phyloP scores from a whole-genome alignment of 169 alveolate genomes.

The Babesia sp. region DNA sequence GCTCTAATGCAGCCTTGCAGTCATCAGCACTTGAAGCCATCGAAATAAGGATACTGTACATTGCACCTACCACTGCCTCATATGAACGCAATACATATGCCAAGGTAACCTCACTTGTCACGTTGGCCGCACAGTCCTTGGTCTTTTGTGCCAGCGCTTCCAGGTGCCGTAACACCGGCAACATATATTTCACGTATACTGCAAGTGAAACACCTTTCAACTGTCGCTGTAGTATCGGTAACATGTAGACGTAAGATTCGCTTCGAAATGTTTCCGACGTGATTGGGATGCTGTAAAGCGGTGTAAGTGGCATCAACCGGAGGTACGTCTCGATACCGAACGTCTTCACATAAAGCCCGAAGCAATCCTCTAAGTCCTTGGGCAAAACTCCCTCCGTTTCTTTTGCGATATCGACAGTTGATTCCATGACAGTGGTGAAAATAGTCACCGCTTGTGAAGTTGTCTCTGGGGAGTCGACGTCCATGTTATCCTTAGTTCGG shows the following conservation, averaged over 20 bases:
- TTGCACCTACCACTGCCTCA: constrained; percentile 21
- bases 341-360: constrained; percentile 41
- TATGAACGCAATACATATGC: constrained; percentile 19
- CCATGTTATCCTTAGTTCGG: background rate
- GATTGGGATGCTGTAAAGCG: constrained; percentile 47
- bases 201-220: constrained; percentile 32
- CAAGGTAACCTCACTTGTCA: background rate
- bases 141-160: constrained; percentile 7
- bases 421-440: constrained; percentile 27
- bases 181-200: constrained; percentile 19
- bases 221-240: constrained; percentile 60
- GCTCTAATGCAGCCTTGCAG: constrained; percentile 24
- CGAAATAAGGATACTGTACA: constrained; percentile 22
- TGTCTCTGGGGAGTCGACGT: background rate
- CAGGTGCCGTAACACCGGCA: constrained; percentile 43
- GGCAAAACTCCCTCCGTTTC: constrained; percentile 51
- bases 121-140: constrained; percentile 16
- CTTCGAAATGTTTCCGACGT: constrained; percentile 36
- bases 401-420: constrained; percentile 36
- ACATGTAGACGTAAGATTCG: constrained; percentile 49
- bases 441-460: constrained; percentile 5
- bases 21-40: constrained; percentile 23
- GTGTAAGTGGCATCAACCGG: constrained; percentile 36
- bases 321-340: constrained; percentile 62
- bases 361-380: constrained; percentile 60